Evolutionary conservation across 1,284 basidiomycete species (phyloP).

Genomic region (Microbotryum saponariae): DNA sequence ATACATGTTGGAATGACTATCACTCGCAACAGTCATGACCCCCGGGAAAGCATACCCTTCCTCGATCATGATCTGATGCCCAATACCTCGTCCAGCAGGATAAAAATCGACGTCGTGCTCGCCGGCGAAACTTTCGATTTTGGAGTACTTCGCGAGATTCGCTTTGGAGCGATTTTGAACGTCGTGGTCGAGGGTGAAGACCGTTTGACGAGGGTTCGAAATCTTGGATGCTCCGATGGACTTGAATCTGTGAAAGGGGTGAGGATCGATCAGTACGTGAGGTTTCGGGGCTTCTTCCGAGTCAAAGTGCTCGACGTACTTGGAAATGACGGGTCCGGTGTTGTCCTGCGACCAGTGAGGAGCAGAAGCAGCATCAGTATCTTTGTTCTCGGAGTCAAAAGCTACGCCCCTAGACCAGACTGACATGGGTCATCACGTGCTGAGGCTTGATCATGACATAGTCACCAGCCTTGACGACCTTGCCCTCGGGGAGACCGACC

Average conservation of each 20-base stretch:
- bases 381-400: neutral
- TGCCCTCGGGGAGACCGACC: slow-evolving; percentile 68
- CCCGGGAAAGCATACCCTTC: slow-evolving; percentile 92
- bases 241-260: slow-evolving; percentile 60
- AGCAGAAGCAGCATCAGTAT: neutral
- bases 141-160: slow-evolving; percentile 86
- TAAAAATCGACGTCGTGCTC: slow-evolving; percentile 87
- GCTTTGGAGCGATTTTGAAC: slow-evolving; percentile 94
- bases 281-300: neutral
- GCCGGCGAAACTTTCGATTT: slow-evolving; percentile 85
- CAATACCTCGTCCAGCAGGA: slow-evolving; percentile 95
- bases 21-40: slow-evolving; percentile 75
- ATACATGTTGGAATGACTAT: slow-evolving; percentile 98
- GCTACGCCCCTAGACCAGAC: slow-evolving; percentile 14
- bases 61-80: slow-evolving; percentile 89
- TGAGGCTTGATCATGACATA: slow-evolving; percentile 98
- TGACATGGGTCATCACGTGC: slow-evolving; percentile 60
- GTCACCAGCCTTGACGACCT: slow-evolving; percentile 81
- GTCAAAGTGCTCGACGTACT: slow-evolving; percentile 50
- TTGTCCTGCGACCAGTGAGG: slow-evolving; percentile 61
- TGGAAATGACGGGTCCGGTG: slow-evolving; percentile 93
- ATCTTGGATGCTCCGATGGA: slow-evolving; percentile 87
- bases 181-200: slow-evolving; percentile 97
- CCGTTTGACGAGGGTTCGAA: slow-evolving; percentile 71
- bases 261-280: neutral